Base-by-base conservation (phyloP, 306 rosid species). In the Gillenia trifoliata region DNA sequence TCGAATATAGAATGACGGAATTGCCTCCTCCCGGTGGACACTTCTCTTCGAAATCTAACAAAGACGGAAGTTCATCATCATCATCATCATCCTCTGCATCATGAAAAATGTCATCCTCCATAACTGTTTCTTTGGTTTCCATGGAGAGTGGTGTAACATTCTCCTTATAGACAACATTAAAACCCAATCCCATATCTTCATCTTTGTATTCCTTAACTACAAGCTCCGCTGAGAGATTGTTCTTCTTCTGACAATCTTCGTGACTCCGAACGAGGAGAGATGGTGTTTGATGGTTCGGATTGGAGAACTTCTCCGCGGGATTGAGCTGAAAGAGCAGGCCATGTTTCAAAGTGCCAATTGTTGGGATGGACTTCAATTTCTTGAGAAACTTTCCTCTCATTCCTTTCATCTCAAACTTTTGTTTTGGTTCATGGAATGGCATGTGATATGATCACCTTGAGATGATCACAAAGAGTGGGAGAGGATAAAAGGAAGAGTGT, bases 21-120 rank as follows among this genome's bases (percentile, higher is more conserved):
- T 84, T 65, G 43, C 65, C 86, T 80, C 92, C 97, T 12, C 91
- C 93, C 5, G 97, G 97, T 50, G 95, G 97, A 80, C 93, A 87
- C 5, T 77, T 79, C 75, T 86, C 96, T 81, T 94, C 87, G 59
- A 90, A 92, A 75, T 87, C 88, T 56, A 26, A 38, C 17, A 93
- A 76, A 68, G 84, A 86, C 20, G 92, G 79, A 73, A 33, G 63
- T n/a, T 78, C 75, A 38, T 82, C 75, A 25, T 36, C 78, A 40
- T 82, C 80, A 28, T 70, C 77, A 19, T 50, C 47, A 43, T 77
- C 28, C 23, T 69, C 54, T 25, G 40, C 66, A 20, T 43, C 45
- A 55, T 75, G 45, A 17, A 50, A 38, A 36, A 70, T 11, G 28
- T 74, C 45, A 73, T 60, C 25, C 47, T 60, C 49, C 62, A 38